phyloP scores from a whole-genome alignment of 2,329 filamentous ascomycete species.

The Penicillium sp. region DNA sequence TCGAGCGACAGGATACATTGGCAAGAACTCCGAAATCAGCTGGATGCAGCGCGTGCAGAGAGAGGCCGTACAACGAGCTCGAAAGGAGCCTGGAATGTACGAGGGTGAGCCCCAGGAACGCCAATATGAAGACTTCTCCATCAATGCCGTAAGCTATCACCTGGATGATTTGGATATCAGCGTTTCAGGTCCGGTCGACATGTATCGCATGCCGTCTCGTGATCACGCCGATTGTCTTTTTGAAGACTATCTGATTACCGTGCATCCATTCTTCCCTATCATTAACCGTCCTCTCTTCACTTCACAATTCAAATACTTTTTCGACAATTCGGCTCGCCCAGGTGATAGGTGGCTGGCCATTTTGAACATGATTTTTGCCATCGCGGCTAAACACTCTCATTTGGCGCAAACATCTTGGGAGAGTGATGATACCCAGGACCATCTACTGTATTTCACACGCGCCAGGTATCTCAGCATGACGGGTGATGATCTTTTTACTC shows the following conservation, averaged over 20 bases:
- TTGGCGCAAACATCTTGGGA: constrained; percentile 40
- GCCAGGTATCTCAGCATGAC: constrained; percentile 43
- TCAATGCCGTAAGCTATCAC: constrained; percentile 38
- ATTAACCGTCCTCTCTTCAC: constrained; percentile 39
- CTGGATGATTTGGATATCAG: constrained; percentile 43
- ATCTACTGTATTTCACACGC: constrained; percentile 42
- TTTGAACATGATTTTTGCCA: constrained; percentile 46
- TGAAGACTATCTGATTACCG: constrained; percentile 38
- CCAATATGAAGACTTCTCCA: constrained; percentile 29
- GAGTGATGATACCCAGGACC: constrained; percentile 37
- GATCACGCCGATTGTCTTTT: constrained; percentile 39
- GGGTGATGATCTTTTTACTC: constrained; percentile 38
- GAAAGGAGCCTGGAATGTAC: constrained; percentile 24
- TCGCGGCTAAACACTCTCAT: constrained; percentile 41
- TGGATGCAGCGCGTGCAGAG: constrained; percentile 42
- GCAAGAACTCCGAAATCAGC: constrained; percentile 44
- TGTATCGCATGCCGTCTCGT: constrained; percentile 40
- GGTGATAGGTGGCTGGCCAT: constrained; percentile 43
- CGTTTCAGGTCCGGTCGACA: constrained; percentile 33
- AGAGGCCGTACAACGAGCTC: constrained; percentile 34
- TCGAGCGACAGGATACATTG: constrained; percentile 41
- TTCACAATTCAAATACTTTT: constrained; percentile 39
- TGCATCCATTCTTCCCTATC: constrained; percentile 45
- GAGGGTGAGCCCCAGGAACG: constrained; percentile 19
- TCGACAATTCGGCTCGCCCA: constrained; percentile 29